Evolutionary conservation across 805 yeast genomes (phyloP).

Genomic region (Myxozyma udenii): DNA sequence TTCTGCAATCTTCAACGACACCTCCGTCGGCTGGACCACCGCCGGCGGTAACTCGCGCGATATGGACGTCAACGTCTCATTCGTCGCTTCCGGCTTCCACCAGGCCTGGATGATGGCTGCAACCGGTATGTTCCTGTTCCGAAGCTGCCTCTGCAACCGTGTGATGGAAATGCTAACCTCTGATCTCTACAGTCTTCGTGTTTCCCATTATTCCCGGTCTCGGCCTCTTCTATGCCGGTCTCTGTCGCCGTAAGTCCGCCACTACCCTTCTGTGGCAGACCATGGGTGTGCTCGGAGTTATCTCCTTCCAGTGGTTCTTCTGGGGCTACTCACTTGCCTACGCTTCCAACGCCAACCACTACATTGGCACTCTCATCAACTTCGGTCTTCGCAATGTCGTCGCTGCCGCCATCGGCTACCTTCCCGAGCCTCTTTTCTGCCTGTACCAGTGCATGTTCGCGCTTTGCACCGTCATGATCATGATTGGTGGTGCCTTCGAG

Average conservation of each 20-base stretch:
- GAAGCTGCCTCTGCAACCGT: neutral
- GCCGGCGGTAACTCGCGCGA: conserved; percentile 67
- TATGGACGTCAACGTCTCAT: conserved; percentile 59
- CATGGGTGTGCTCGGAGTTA: conserved; percentile 77
- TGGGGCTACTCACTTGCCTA: conserved; percentile 95
- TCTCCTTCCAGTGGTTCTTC: conserved; percentile 94
- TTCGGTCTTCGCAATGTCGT: conserved; percentile 78
- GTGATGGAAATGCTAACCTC: too few relatives aligned
- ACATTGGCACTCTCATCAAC: conserved; percentile 77
- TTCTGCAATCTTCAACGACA: conserved; percentile 25
- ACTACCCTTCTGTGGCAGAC: conserved; percentile 91
- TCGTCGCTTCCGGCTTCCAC: conserved; percentile 52
- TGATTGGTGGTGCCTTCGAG: conserved; percentile 98
- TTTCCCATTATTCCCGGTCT: conserved; percentile 98
- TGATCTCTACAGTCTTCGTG: conserved; percentile 51
- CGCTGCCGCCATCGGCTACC: conserved; percentile 64
- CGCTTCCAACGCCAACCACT: conserved; percentile 62
- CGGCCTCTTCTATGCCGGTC: conserved; percentile 87
- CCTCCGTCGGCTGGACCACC: conserved; percentile 29
- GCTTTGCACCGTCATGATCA: conserved; percentile 82
- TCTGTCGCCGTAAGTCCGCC: conserved; percentile 95
- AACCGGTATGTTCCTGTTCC: conserved; percentile 1
- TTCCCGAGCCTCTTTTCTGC: conserved; percentile 90
- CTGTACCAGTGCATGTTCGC: conserved; percentile 98
- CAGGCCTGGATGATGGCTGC: conserved; percentile 77